Base-by-base conservation (phyloP, 1,284 basidiomycete species). In the Jaminaea rosea region DNA sequence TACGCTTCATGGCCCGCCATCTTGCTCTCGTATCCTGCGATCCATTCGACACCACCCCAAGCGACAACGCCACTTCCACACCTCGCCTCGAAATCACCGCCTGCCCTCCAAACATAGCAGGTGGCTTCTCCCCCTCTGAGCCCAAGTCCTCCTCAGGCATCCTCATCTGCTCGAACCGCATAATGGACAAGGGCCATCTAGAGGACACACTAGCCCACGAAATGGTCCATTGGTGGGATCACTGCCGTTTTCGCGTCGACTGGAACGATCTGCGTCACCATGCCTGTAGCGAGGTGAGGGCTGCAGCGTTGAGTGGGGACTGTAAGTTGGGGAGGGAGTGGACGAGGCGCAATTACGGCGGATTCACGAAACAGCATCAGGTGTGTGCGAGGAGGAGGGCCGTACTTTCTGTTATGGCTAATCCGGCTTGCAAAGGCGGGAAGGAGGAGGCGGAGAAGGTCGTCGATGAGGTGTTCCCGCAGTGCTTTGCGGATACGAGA, bases 401-500 rank as follows among this genome's bases (percentile, higher is more conserved):
- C 2, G 79, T 88, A 8, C 73, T 87, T 26, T 91, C 88, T 2
- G 87, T 98, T 2, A 77, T 79, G 36, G 80, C 80, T 10, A 91
- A 96, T 72, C 84, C 88, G 15, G 79, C 80, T n/a, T 97, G 89
- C 72, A 83, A 83, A 2, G 56, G 55, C 0, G 81, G 84, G 61
- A 76, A 79, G 44, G 85, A 80, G 11, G 79, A 85, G 46, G 93
- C 93, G 4, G 87, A 90, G 44, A 80, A 81, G 53, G 88, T 84
- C 2, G 92, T 97, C 46, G 93, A 96, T 63, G 88, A 96, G 74
- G 93, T 96, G 41, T 98, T 87, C 85, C 87, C 90, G 65, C 89
- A 87, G 65, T 98, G 93, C 76, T 93, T 91, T 76, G 84, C 82
- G 45, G 93, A 98, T 75, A 97, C 92, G 6, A 78, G 92, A 62